These are phyloP conservation scores for Bruguiera hainesii DNA, from an alignment of 441 rosid genomes.

Conservation along the genomic window DNA sequence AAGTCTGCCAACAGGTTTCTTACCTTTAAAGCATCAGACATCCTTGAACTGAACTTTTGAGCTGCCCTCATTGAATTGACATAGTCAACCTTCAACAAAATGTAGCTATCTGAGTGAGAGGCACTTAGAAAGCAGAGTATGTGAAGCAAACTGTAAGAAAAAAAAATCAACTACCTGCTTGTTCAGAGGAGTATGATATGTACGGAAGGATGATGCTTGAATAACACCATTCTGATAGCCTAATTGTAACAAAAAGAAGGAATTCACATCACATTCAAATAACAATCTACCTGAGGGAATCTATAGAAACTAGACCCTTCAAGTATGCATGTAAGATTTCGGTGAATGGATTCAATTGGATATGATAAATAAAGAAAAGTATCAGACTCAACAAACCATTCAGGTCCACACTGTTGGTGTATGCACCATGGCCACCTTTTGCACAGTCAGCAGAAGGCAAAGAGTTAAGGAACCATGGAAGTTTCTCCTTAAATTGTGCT, in stretches of 20 bases:
- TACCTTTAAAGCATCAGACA: constrained; percentile 89
- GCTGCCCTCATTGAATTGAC: constrained; percentile 96
- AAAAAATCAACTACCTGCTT: constrained; percentile 59
- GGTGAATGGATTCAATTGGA: constrained; percentile 1
- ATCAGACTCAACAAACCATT: constrained; percentile 48
- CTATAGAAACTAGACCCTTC: not conserved
- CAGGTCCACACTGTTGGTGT: constrained; percentile 82
- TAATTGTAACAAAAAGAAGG: constrained; percentile 28
- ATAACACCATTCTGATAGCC: constrained; percentile 77
- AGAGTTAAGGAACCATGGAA: constrained; percentile 95
- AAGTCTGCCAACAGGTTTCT: constrained; percentile 8
- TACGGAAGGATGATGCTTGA: constrained; percentile 97
- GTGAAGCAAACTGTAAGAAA: constrained; percentile 12
- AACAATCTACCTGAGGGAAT: not conserved
- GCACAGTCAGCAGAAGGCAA: constrained; percentile 98
- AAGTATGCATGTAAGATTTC: not conserved
- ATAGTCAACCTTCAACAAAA: constrained; percentile 59
- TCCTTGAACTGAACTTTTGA: constrained; percentile 68
- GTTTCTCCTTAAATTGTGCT: constrained; percentile 79
- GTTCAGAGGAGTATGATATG: constrained; percentile 95
- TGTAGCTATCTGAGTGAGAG: not conserved
- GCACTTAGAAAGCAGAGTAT: constrained; percentile 7
- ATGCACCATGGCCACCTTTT: constrained; percentile 99
- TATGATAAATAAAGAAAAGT: constrained; percentile 11
- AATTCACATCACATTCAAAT: not conserved